Conservation (phyloP, 495 filamentous ascomycete species). For the Lasiosphaeriaceae sp. region DNA sequence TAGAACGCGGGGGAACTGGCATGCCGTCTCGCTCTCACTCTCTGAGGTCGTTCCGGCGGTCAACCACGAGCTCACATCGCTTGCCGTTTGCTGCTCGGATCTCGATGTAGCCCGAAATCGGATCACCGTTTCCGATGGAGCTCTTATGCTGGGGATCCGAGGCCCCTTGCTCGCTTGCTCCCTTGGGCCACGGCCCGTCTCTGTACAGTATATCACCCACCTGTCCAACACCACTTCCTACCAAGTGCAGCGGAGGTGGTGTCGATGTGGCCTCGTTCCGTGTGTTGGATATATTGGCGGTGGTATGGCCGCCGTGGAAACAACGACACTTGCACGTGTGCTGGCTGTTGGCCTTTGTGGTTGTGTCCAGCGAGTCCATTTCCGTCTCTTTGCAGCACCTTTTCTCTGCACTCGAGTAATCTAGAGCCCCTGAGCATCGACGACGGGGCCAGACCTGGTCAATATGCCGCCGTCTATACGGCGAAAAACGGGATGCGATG, state of each 20-base stretch:
- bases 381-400: neutral
- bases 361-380: too few relatives aligned
- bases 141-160: neutral
- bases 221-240: conserved; percentile 1
- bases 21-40: neutral
- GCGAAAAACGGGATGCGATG: conserved; percentile 9
- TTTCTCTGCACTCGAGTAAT: neutral
- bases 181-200: neutral
- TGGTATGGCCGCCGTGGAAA: neutral
- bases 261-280: conserved; percentile 15
- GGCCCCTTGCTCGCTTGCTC: conserved; percentile 5
- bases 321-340: neutral
- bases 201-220: neutral
- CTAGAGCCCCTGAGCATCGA: neutral
- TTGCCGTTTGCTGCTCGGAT: neutral
- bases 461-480: conserved; percentile 15
- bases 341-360: neutral
- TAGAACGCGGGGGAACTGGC: conserved; percentile 3
- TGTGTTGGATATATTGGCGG: conserved; percentile 15
- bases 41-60: neutral
- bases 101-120: neutral
- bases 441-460: conserved; percentile 4
- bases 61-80: neutral
- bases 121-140: neutral
- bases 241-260: conserved; percentile 18